These are phyloP conservation scores for Wallacemonas collosoma DNA, from an alignment of 208 protist species.

Conservation along the genomic window DNA sequence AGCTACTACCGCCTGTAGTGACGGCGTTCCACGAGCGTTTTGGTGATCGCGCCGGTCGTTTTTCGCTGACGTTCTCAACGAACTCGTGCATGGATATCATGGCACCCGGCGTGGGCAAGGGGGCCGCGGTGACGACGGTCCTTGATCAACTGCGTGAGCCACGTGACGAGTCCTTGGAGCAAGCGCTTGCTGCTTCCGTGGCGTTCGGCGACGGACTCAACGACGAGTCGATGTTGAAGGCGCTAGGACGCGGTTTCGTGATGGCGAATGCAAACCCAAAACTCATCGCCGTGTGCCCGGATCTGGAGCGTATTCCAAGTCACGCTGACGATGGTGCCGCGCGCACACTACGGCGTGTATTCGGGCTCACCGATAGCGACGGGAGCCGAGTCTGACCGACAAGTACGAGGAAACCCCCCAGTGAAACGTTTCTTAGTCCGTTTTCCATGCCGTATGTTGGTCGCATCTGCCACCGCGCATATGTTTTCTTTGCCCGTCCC, in stretches of 20 bases:
- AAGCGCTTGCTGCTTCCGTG: constrained; percentile 15
- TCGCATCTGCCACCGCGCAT: no score
- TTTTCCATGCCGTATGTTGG: no score
- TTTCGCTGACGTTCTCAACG: constrained; percentile 27
- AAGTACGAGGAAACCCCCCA: no score
- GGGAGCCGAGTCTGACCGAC: no score
- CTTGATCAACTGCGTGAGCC: constrained; percentile 20
- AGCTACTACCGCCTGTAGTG: constrained; percentile 19
- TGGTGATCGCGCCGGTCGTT: constrained; percentile 21
- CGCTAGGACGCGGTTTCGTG: constrained; percentile 30
- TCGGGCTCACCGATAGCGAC: background rate
- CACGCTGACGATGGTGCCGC: constrained; percentile 44
- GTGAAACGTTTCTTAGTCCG: no score
- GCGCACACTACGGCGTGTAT: constrained; percentile 26
- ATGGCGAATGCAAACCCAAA: constrained; percentile 38
- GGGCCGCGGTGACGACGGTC: constrained; percentile 18
- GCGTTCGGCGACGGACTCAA: constrained; percentile 57
- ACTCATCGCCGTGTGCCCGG: constrained; percentile 31
- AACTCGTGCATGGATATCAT: constrained; percentile 47
- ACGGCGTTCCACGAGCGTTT: constrained; percentile 20
- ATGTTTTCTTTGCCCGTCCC: no score
- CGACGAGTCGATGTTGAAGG: constrained; percentile 40
- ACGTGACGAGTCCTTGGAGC: background rate
- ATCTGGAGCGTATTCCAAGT: constrained; percentile 38
- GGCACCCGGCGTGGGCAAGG: constrained; percentile 47